phyloP scores from a whole-genome alignment of 2,329 filamentous ascomycete genomes.

The Lizonia empirigonia region DNA sequence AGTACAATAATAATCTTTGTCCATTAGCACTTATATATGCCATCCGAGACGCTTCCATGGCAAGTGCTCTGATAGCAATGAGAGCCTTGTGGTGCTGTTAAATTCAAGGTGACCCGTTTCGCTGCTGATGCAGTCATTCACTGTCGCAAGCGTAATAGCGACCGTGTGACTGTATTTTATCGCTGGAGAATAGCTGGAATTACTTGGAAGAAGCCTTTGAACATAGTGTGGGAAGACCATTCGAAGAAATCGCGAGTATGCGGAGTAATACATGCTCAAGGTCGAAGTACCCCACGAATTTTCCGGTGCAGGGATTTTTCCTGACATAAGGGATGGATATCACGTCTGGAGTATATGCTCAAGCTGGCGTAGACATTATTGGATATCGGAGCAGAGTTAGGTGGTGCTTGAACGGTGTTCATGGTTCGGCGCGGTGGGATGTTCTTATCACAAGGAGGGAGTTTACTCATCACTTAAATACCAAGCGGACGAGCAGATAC shows the following conservation, averaged over 20 bases:
- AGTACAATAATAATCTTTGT: too few species aligned
- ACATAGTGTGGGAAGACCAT: background rate
- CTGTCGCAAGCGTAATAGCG: background rate
- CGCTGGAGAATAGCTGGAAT: background rate
- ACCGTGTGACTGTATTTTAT: background rate
- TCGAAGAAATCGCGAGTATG: background rate
- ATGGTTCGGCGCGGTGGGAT: too few species aligned
- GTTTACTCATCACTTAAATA: too few species aligned
- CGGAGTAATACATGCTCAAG: background rate
- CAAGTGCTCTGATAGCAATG: too few species aligned
- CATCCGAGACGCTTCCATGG: too few species aligned
- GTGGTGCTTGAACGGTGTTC: too few species aligned
- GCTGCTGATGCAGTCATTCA: background rate
- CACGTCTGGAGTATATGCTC: too few species aligned
- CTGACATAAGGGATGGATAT: background rate
- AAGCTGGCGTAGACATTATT: too few species aligned
- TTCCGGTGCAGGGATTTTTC: background rate
- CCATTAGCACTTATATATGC: too few species aligned
- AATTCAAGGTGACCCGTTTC: background rate
- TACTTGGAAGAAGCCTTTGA: background rate
- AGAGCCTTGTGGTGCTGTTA: background rate
- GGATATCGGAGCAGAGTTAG: too few species aligned
- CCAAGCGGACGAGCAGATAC: too few species aligned
- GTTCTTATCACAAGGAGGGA: too few species aligned
- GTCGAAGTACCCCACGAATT: background rate